Percentiles rank a stretch among this genome's conserved stretches.
Conservation (phyloP, 2,329 filamentous ascomycete genomes). For the Calonectria pseudoreteaudii region DNA sequence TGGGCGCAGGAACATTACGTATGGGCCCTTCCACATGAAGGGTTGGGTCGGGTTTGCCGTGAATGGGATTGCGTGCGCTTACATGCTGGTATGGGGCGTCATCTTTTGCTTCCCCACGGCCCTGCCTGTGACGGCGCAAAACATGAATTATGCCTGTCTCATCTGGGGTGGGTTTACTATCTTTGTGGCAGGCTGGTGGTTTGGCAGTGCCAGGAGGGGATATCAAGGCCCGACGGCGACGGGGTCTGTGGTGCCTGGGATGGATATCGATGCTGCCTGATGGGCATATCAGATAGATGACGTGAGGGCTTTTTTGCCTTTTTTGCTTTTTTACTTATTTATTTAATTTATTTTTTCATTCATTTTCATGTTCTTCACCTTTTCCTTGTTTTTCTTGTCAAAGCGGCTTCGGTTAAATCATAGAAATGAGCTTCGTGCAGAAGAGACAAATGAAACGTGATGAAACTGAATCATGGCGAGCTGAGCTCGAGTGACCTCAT, state of each 20-base stretch:
- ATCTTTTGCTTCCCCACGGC: slow-evolving; percentile 72
- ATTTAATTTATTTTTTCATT: no score
- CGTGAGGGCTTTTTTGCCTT: not conserved
- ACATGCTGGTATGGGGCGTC: slow-evolving; percentile 71
- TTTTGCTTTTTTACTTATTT: no score
- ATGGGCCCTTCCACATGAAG: slow-evolving; percentile 70
- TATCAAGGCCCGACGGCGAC: slow-evolving; percentile 40
- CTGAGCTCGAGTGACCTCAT: not conserved
- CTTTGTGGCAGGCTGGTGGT: slow-evolving; percentile 56
- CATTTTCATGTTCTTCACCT: no score
- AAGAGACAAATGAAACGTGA: not conserved
- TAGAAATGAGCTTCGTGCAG: not conserved
- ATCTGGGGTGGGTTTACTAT: slow-evolving; percentile 57
- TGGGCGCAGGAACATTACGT: slow-evolving; percentile 49
- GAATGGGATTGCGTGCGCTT: slow-evolving; percentile 64
- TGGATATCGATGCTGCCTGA: slow-evolving; percentile 35
- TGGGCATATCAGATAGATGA: not conserved
- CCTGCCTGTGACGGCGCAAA: slow-evolving; percentile 56
- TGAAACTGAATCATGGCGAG: not conserved
- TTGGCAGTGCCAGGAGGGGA: slow-evolving; percentile 44
- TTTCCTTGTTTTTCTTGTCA: not conserved
- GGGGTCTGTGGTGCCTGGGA: slow-evolving; percentile 34
- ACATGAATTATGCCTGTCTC: slow-evolving; percentile 65
- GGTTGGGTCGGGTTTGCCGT: slow-evolving; percentile 60
- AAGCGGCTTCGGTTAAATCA: not conserved